These are phyloP conservation scores for Cystoisospora suis DNA, from an alignment of 169 alveolate genomes.

Conservation along the genomic window DNA sequence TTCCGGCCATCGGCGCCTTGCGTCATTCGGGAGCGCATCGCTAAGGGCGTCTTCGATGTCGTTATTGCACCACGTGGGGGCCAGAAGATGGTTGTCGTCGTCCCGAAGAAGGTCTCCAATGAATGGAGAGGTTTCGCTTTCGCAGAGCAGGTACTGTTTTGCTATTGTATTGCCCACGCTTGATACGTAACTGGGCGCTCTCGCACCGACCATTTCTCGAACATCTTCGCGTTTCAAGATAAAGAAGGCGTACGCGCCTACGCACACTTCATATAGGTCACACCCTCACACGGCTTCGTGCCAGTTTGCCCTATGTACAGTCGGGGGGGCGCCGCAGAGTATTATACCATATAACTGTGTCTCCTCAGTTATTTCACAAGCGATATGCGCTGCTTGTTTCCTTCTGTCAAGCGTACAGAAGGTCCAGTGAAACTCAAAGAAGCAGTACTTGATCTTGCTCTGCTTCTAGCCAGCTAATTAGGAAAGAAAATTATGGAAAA, in stretches of 20 bases:
- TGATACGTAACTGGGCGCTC: not conserved
- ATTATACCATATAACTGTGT: too few species aligned
- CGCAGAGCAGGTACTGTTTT: conserved; percentile 40
- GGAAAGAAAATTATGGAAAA: too few species aligned
- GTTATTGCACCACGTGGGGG: conserved; percentile 65
- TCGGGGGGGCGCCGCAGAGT: too few species aligned
- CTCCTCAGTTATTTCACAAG: too few species aligned
- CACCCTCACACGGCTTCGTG: too few species aligned
- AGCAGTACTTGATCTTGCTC: too few species aligned
- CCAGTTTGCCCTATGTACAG: too few species aligned
- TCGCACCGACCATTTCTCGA: not conserved
- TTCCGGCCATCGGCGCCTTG: conserved; percentile 54
- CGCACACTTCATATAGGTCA: too few species aligned
- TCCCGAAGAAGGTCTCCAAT: conserved; percentile 49
- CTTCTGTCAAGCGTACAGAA: too few species aligned
- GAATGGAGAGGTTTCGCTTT: conserved; percentile 66
- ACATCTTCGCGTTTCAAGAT: not conserved
- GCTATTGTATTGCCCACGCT: not conserved
- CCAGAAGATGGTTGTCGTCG: conserved; percentile 52
- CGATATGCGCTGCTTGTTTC: too few species aligned
- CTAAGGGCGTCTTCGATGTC: conserved; percentile 64
- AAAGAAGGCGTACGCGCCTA: not conserved
- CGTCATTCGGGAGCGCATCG: conserved; percentile 61
- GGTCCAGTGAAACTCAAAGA: too few species aligned
- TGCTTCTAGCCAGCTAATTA: too few species aligned